Evolutionary conservation across 805 yeast species (phyloP), one percentile per base, ranked within the genome.

Genomic region (Saturnispora galanensis): DNA sequence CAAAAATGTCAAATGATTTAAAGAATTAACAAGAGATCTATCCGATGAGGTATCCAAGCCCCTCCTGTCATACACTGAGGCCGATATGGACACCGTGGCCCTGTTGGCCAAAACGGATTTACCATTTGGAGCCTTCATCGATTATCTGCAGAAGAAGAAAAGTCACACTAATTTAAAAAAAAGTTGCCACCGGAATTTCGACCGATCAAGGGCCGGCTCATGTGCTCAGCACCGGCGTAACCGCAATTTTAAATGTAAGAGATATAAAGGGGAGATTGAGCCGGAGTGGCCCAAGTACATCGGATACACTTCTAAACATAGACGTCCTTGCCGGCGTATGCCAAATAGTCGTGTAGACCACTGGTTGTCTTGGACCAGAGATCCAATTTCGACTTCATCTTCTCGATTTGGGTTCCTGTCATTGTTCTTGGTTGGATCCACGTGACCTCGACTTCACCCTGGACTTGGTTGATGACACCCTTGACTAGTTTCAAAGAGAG

Each of bases 341-440:
- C 75, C 69, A 84, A 76, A 66, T 77, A 77, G 29, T 64, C 60
- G 41, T 77, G 83, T 53, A 93, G 71, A 31, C 70, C 69, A 33
- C 72, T 71, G 21, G 90, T 97, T 54, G 80, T 80, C 44, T 63
- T 61, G 54, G 84, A 81, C 99, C 99, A 93, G 42, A 70, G 71
- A 26, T 70, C 70, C 58, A 93, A 73, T 55, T 84, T 83, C 42
- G 72, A 70, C 52, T 79, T 78, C 84, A 93, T 86, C 37, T 72
- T 71, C 46, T 71, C 74, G 47, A 90, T 83, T 69, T 93, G 98
- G 37, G 76, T 76, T 50, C 70, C 71, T 57, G 86, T 86, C 73
- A 93, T 81, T 45, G 88, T 85, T 57, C 97, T 75, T 47, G 98
- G 97, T 70, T 93, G 97, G 50, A 90, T 81, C 98, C 98, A 93